These are phyloP conservation scores for Verticillium klebahnii DNA, from an alignment of 2,329 filamentous ascomycete genomes.

Conservation along the genomic window DNA sequence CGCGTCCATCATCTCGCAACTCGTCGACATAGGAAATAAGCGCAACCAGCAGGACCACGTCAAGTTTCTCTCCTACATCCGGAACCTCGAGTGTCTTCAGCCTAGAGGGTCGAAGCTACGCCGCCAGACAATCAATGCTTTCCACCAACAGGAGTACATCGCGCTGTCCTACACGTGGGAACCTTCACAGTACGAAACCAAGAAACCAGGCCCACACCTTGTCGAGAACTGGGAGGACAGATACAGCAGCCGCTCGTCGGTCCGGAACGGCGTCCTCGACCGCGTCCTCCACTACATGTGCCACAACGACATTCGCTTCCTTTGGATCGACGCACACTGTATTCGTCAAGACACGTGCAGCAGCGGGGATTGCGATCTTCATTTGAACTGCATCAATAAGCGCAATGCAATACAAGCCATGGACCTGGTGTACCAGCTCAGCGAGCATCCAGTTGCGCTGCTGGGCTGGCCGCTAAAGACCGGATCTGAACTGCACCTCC, in stretches of 20 bases:
- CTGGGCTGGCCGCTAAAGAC: conserved; percentile 15
- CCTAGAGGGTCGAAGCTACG: conserved; percentile 1
- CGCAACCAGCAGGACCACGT: conserved; percentile 9
- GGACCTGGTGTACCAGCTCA: conserved; percentile 26
- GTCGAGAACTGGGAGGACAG: conserved; percentile 4
- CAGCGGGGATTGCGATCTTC: conserved; percentile 4
- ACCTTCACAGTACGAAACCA: conserved; percentile 12
- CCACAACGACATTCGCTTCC: conserved; percentile 8
- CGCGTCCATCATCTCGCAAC: conserved; percentile 11
- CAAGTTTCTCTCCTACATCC: conserved; percentile 8
- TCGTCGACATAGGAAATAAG: conserved; percentile 11
- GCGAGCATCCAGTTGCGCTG: conserved; percentile 22
- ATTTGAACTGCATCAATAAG: conserved; percentile 18
- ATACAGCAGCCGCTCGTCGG: conserved; percentile 8
- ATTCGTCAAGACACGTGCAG: conserved; percentile 19
- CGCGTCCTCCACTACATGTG: conserved; percentile 19
- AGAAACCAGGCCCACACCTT: background rate
- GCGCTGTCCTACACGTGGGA: conserved; percentile 19
- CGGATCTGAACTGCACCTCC: conserved; percentile 10
- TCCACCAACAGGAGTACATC: conserved; percentile 10
- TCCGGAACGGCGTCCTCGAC: conserved; percentile 19
- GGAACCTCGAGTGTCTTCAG: conserved; percentile 6
- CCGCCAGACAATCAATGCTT: conserved; percentile 7
- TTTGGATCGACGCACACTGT: conserved; percentile 25
- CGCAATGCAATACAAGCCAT: conserved; percentile 21